Percentiles rank a stretch among this genome's conserved stretches.
Evolutionary conservation across 2,329 filamentous ascomycete genomes (phyloP).

Genomic region (Hypomyces rosellus): DNA sequence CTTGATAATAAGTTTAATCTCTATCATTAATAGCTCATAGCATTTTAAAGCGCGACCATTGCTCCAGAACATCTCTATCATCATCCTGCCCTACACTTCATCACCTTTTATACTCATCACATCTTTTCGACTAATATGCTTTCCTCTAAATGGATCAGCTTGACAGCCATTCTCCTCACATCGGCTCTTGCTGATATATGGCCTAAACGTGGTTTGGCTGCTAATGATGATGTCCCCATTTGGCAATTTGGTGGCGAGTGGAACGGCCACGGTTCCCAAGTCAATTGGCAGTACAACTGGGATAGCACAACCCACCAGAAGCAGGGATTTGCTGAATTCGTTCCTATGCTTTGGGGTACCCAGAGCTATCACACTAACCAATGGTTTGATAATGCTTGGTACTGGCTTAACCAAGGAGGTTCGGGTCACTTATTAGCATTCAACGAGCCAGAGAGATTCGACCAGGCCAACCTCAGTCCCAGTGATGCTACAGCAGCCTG

Average conservation of each 20-base stretch:
- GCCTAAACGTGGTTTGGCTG: constrained; percentile 17
- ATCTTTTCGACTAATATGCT: too few relatives aligned
- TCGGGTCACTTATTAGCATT: constrained; percentile 18
- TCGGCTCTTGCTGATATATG: neutral
- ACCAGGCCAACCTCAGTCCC: constrained; percentile 21
- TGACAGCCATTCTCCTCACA: neutral
- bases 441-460: constrained; percentile 19
- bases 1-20: too few relatives aligned
- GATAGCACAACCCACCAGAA: constrained; percentile 17
- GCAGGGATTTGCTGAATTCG: constrained; percentile 15
- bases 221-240: constrained; percentile 17
- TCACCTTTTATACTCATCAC: too few relatives aligned
- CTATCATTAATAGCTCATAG: too few relatives aligned
- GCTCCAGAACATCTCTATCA: too few relatives aligned
- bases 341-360: constrained; percentile 20
- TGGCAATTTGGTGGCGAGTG: constrained; percentile 1
- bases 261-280: constrained; percentile 9
- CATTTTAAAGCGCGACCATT: too few relatives aligned
- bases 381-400: constrained; percentile 12
- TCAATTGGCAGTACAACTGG: constrained; percentile 23
- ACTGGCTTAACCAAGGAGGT: constrained; percentile 14
- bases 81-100: too few relatives aligned
- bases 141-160: neutral
- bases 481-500: constrained; percentile 32
- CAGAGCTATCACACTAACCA: constrained; percentile 11